These are phyloP conservation scores for Ajuga chamaepitys DNA, from an alignment of 257 asterid species.

Conservation along the genomic window DNA sequence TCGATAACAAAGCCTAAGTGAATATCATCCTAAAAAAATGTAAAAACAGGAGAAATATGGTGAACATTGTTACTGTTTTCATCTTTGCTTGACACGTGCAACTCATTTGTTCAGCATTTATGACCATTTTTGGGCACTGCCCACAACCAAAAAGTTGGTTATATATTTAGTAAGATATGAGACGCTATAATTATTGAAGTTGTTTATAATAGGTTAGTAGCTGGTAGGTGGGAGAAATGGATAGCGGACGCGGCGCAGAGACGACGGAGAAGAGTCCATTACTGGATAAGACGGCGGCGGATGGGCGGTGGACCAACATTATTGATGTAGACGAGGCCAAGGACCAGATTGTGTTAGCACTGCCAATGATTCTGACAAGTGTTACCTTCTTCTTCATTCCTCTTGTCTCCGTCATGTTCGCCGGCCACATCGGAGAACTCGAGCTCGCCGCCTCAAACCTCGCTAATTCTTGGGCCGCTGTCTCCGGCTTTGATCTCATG, in stretches of 20 bases:
- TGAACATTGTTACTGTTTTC: too few relatives aligned
- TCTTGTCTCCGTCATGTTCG: conserved; percentile 65
- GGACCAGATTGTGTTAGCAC: conserved; percentile 38
- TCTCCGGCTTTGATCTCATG: conserved; percentile 52
- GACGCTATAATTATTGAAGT: too few relatives aligned
- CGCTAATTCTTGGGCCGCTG: conserved; percentile 73
- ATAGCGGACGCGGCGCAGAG: conserved; percentile 5
- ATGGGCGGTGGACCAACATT: conserved; percentile 29
- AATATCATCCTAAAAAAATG: too few relatives aligned
- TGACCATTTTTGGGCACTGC: too few relatives aligned
- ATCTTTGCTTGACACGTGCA: too few relatives aligned
- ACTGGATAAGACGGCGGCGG: conserved; percentile 8
- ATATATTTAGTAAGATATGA: too few relatives aligned
- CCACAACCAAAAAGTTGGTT: too few relatives aligned
- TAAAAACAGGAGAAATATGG: too few relatives aligned
- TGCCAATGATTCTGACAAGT: conserved; percentile 50
- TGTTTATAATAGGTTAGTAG: conserved; percentile 1
- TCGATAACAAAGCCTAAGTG: too few relatives aligned
- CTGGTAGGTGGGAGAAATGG: conserved; percentile 11
- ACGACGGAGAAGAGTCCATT: conserved; percentile 12
- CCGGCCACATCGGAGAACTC: conserved; percentile 66
- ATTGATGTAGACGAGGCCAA: conserved; percentile 53
- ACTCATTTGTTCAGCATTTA: too few relatives aligned
- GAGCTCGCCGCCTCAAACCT: conserved; percentile 62
- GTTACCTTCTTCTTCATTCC: conserved; percentile 40